Conservation (phyloP, 352 stramenopile genomes). For the Peronosclerospora sorghi region DNA sequence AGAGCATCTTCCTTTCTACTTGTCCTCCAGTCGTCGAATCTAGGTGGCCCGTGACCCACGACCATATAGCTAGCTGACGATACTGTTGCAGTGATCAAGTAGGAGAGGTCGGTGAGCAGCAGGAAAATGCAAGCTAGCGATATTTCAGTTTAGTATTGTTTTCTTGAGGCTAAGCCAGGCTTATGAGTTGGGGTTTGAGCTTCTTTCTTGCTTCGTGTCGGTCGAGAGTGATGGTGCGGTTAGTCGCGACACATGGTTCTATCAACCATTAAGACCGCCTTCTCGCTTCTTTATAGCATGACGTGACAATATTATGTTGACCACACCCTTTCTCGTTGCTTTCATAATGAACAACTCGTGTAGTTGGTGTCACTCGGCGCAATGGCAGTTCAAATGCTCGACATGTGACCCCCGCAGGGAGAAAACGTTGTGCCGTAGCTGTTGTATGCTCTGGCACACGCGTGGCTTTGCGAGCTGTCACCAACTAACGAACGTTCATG, state of each 20-base stretch:
- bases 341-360: constrained; percentile 9
- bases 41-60: neutral
- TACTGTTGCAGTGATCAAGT: constrained; percentile 4
- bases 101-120: constrained; percentile 14
- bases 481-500: constrained; percentile 14
- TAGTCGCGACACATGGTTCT: too few relatives aligned
- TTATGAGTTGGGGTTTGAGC: neutral
- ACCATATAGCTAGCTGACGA: neutral
- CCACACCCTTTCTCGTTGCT: neutral
- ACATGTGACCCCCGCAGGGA: constrained; percentile 25
- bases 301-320: neutral
- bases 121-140: constrained; percentile 24
- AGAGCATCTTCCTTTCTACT: constrained; percentile 14
- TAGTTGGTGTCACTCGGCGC: constrained; percentile 23
- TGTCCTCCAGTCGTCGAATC: neutral
- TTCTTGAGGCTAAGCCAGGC: constrained; percentile 13
- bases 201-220: neutral
- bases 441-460: constrained; percentile 30
- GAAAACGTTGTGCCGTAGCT: constrained; percentile 19
- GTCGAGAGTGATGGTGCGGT: too few relatives aligned
- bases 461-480: constrained; percentile 26
- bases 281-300: too few relatives aligned
- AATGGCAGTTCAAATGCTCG: constrained; percentile 23
- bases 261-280: too few relatives aligned
- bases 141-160: constrained; percentile 24